phyloP scores from a whole-genome alignment of 176 grass and related monocot genomes.

The Aegilops speltoides region DNA sequence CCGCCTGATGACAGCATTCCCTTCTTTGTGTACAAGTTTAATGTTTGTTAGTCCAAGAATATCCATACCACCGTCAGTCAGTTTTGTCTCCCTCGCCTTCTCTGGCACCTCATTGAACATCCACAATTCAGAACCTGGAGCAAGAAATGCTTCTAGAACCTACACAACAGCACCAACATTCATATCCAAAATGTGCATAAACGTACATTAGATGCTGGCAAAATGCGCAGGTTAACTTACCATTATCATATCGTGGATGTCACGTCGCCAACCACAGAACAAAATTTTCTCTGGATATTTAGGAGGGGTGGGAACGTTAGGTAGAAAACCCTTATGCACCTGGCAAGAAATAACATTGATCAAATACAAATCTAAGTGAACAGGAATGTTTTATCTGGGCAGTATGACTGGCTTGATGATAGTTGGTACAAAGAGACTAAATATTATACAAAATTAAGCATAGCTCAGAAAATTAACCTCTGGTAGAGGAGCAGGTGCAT shows the following conservation, averaged over 20 bases:
- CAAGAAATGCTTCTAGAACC: conserved; percentile 98
- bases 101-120: conserved; percentile 97
- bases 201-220: neutral
- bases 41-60: conserved; percentile 78
- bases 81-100: conserved; percentile 91
- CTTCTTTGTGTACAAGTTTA: conserved; percentile 96
- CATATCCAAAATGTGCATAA: conserved; percentile 1
- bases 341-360: conserved; percentile 38
- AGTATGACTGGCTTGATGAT: neutral
- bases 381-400: neutral
- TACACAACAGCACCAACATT: conserved; percentile 26
- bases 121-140: conserved; percentile 92
- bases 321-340: conserved; percentile 75
- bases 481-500: conserved; percentile 62
- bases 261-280: conserved; percentile 98
- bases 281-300: conserved; percentile 99
- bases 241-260: conserved; percentile 99
- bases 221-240: conserved; percentile 42
- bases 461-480: conserved; percentile 53
- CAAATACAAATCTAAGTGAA: conserved; percentile 7
- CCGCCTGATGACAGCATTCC: conserved; percentile 94
- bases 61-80: conserved; percentile 81
- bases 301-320: conserved; percentile 65
- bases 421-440: neutral
- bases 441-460: conserved; percentile 6